Evolutionary conservation across 163 green algal species (phyloP), one percentile per base, ranked within the genome.

Genomic region (Smithsoniella earleae): DNA sequence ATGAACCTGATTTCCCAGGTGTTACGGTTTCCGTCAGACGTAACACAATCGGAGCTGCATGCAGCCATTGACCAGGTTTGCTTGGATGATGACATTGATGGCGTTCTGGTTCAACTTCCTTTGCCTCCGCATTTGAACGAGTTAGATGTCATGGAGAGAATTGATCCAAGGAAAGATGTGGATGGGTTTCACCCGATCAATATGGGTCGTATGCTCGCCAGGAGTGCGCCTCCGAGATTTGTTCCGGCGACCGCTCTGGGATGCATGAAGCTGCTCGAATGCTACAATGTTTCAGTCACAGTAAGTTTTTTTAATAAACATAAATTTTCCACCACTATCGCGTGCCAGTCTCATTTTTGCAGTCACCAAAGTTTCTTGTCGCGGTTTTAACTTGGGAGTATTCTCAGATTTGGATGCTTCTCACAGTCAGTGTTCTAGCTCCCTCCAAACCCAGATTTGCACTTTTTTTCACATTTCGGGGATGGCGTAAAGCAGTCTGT

Each of bases 81-180:
- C 63, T 55, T 33, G 0, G 81, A 94, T 64, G 18, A 40, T 0
- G 55, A 33, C 2, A 76, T 92, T 16, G 89, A 96, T 65, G 90
- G 88, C 3, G 81, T 95, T 46, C 82, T 96, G 37, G 83, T 96
- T 20, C 90, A 96, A 77, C 82, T 96, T 66, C 89, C 89, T 2
- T 84, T 97, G 36, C 90, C 92, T 28, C 25, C 36, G 1, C 84
- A 91, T 77, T 81, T 96, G 25, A 77, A 84, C 69, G 83, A 90
- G 75, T 77, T 85, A 37, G 75, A 65, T n/a, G 80, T 85, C 2
- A 83, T 83, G 74, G 76, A 84, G 54, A 30, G 45, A 30, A 66
- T 90, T 16, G 76, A 88, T 40, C 85, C 85, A 1, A 49, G 73
- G 2, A 91, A 92, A 79, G 86, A 91, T 66, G 86, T 91, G 62